Conservation (phyloP, 768 basidiomycete genomes). For the Phlebiopsis gigantea region DNA sequence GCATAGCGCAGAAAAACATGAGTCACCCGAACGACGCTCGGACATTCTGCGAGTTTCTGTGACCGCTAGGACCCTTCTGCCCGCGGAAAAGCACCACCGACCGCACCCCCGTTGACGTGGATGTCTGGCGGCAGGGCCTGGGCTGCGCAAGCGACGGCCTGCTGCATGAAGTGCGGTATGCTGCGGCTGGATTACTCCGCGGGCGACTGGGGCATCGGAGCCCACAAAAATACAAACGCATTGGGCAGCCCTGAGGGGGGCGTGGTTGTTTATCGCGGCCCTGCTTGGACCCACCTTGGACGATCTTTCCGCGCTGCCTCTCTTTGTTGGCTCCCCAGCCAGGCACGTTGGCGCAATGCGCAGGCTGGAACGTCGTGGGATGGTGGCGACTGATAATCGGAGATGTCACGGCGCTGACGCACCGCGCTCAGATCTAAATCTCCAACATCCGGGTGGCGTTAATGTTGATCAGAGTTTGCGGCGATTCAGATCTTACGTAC, state of each 20-base stretch:
- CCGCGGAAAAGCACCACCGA: not conserved
- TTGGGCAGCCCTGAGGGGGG: not conserved
- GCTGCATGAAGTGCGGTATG: not conserved
- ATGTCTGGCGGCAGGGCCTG: not conserved
- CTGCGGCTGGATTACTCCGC: not conserved
- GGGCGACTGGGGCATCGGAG: not conserved
- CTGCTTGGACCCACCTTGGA: conserved; percentile 1
- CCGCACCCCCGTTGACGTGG: not conserved
- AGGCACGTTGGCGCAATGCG: not conserved
- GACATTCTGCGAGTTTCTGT: not conserved
- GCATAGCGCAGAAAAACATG: not conserved
- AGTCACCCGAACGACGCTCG: not conserved
- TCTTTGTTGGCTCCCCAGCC: not conserved
- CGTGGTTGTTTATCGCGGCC: not conserved
- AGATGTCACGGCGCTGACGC: not conserved
- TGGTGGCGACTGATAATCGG: not conserved
- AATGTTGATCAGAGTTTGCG: not conserved
- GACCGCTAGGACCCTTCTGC: not conserved
- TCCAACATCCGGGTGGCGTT: conserved; percentile 4
- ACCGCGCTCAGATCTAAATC: conserved; percentile 5
- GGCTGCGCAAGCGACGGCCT: not conserved
- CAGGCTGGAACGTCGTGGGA: not conserved
- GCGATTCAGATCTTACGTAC: conserved; percentile 4
- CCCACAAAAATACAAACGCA: not conserved
- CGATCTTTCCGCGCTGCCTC: not conserved